Conservation (phyloP, 2,329 filamentous ascomycete species). For the Davidsoniella eucalypti region DNA sequence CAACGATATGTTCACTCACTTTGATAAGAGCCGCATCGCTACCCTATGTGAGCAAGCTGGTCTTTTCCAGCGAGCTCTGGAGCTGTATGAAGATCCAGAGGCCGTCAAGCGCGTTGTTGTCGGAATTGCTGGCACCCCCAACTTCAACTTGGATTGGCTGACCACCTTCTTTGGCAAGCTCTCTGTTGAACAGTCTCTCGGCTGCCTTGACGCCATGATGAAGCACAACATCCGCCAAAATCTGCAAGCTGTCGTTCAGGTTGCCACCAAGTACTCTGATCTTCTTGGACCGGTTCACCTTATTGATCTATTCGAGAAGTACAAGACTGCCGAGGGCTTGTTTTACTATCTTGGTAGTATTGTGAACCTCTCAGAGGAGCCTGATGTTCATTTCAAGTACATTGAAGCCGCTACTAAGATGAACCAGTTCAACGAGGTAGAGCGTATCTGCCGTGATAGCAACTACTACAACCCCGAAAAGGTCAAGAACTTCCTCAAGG, state of each 20-base stretch:
- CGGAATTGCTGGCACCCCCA: conserved; percentile 66
- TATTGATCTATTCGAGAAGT: conserved; percentile 92
- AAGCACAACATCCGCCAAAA: conserved; percentile 95
- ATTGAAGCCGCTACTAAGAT: conserved; percentile 93
- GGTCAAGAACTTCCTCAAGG: conserved; percentile 98
- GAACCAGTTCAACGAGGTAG: conserved; percentile 86
- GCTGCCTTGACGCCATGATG: conserved; percentile 92
- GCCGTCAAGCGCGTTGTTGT: conserved; percentile 81
- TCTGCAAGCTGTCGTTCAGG: conserved; percentile 81
- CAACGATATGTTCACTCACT: conserved; percentile 97
- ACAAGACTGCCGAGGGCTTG: conserved; percentile 88
- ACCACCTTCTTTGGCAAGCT: conserved; percentile 85
- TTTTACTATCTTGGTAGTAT: conserved; percentile 98
- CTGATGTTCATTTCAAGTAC: conserved; percentile 97
- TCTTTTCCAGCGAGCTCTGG: conserved; percentile 69
- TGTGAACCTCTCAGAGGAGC: conserved; percentile 88
- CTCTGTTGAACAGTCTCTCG: conserved; percentile 85
- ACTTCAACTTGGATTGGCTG: conserved; percentile 81
- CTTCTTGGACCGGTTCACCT: conserved; percentile 73
- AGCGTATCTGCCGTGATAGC: conserved; percentile 92
- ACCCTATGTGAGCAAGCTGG: conserved; percentile 86
- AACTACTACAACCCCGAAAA: conserved; percentile 82
- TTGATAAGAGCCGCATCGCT: conserved; percentile 79
- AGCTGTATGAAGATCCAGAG: conserved; percentile 83
- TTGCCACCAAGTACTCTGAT: conserved; percentile 96